A percentile compares a stretch with the other conserved stretches of the same genome.
Conservation (phyloP, 2,329 filamentous ascomycete species). For the Pezicula radicicola region DNA sequence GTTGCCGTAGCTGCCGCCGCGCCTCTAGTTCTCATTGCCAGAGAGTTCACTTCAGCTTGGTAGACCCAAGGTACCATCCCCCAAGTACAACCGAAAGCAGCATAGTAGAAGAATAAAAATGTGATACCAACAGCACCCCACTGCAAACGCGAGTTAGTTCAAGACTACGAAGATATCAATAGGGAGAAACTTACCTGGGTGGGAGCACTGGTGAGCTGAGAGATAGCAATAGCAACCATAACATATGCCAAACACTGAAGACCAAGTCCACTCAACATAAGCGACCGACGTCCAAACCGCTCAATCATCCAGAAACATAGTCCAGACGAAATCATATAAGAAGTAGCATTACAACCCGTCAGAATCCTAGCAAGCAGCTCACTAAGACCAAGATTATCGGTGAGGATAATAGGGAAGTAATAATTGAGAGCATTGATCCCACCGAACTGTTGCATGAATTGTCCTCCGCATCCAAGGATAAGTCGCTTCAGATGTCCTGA, state of each 20-base stretch:
- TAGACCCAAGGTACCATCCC: constrained; percentile 50
- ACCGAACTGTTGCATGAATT: constrained; percentile 48
- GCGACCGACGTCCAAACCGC: constrained; percentile 61
- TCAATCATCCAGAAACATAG: constrained; percentile 37
- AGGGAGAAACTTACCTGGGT: constrained; percentile 5
- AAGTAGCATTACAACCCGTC: constrained; percentile 48
- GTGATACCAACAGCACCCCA: constrained; percentile 20
- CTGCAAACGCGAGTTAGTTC: constrained; percentile 11
- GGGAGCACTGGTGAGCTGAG: constrained; percentile 3
- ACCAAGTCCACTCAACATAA: constrained; percentile 66
- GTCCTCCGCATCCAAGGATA: constrained; percentile 42
- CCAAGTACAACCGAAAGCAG: constrained; percentile 48
- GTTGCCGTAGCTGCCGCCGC: constrained; percentile 44
- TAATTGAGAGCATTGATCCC: constrained; percentile 38
- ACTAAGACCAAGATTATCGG: constrained; percentile 40
- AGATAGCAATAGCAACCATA: constrained; percentile 13
- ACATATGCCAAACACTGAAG: constrained; percentile 14
- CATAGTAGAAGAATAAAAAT: constrained; percentile 45
- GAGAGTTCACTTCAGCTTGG: constrained; percentile 50
- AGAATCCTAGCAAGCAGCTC: constrained; percentile 47
- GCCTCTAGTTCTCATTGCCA: constrained; percentile 48
- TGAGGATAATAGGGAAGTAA: constrained; percentile 45
- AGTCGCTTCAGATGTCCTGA: constrained; percentile 44
- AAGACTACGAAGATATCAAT: constrained; percentile 53
- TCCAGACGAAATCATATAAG: constrained; percentile 34